Evolutionary conservation across 2,329 filamentous ascomycete species (phyloP).

Genomic region (Hymenoscyphus scutula): DNA sequence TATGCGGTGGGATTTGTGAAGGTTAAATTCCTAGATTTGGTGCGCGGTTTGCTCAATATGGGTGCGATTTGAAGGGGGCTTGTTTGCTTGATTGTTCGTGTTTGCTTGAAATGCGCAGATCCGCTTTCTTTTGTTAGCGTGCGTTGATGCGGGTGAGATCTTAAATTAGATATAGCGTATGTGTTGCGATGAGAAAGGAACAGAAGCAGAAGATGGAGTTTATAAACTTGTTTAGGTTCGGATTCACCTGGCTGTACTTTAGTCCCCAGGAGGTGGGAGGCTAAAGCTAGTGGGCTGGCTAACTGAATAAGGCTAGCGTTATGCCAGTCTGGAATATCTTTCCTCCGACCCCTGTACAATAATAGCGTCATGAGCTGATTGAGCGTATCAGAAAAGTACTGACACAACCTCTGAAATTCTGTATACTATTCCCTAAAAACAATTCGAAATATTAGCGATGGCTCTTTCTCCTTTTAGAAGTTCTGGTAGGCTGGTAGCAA

Average conservation of each 20-base stretch:
- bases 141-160: not conserved
- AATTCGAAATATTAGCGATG: slow-evolving; percentile 16
- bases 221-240: too few relatives aligned
- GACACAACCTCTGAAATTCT: not conserved
- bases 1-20: slow-evolving; percentile 7
- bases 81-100: slow-evolving; percentile 1
- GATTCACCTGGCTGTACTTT: not conserved
- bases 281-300: not conserved
- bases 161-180: not conserved
- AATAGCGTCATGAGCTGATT: not conserved
- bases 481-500: slow-evolving; percentile 12
- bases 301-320: not conserved
- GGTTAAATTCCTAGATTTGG: not conserved
- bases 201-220: not conserved
- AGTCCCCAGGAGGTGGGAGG: not conserved
- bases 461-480: slow-evolving; percentile 17
- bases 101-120: not conserved
- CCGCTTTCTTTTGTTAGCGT: not conserved
- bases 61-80: not conserved
- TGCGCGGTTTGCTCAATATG: slow-evolving; percentile 5
- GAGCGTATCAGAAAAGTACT: not conserved
- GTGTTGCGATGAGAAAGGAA: not conserved
- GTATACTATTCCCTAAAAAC: not conserved
- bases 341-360: not conserved
- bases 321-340: not conserved